Percentiles rank a stretch among this genome's conserved stretches.
Evolutionary conservation across 352 stramenopile species (phyloP).

Genomic region (Phytophthora tentaculata): DNA sequence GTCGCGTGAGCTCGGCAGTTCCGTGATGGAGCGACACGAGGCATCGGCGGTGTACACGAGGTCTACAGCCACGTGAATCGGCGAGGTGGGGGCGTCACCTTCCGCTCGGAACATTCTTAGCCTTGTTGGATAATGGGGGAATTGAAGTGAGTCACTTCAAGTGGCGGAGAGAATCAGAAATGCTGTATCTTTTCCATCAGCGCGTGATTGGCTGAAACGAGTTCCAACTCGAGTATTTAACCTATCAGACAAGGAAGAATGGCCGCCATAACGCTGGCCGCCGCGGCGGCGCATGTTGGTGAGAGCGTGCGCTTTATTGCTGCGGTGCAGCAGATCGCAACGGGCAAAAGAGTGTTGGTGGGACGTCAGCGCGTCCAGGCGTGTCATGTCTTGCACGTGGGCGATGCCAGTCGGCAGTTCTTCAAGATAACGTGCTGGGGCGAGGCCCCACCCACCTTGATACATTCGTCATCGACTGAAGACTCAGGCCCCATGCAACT

Average conservation of each 20-base stretch:
- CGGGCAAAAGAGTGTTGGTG: conserved; percentile 38
- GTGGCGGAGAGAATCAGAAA: conserved; percentile 21
- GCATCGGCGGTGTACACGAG: conserved; percentile 44
- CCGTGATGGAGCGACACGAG: conserved; percentile 24
- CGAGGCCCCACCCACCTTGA: conserved; percentile 46
- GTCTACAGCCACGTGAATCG: conserved; percentile 32
- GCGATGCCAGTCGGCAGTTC: conserved; percentile 51
- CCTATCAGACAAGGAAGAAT: conserved; percentile 11
- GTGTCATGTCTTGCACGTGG: conserved; percentile 57
- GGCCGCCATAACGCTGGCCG: conserved; percentile 29
- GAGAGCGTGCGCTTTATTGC: conserved; percentile 51
- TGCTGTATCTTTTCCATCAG: conserved; percentile 19
- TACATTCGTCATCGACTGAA: conserved; percentile 8
- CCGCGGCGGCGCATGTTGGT: conserved; percentile 33
- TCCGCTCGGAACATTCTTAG: conserved; percentile 24
- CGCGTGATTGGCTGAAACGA: conserved; percentile 18
- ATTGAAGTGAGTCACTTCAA: conserved; percentile 28
- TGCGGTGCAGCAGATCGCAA: conserved; percentile 55
- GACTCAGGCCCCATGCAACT: conserved; percentile 40
- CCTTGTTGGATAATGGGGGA: conserved; percentile 1
- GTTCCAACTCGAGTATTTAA: conserved; percentile 32
- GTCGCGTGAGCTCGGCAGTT: conserved; percentile 31
- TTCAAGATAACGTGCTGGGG: conserved; percentile 68
- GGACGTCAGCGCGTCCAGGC: conserved; percentile 35
- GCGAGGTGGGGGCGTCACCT: background rate